Evolutionary conservation across 2,329 filamentous ascomycete species (phyloP).

Genomic region (Scleromitrula shiraiana): DNA sequence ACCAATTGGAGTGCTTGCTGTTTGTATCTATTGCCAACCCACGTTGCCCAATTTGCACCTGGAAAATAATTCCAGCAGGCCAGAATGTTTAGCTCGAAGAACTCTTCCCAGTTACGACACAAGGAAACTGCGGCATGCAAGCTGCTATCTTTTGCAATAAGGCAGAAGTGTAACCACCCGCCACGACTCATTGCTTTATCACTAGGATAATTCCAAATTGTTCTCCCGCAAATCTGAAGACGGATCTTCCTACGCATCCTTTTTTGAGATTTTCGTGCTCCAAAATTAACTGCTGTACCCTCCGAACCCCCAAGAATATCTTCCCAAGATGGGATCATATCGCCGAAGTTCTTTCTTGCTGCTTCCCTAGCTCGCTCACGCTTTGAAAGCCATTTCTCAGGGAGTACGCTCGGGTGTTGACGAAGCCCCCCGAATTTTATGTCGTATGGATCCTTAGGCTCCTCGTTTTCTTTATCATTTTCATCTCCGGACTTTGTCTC

Average conservation of each 20-base stretch:
- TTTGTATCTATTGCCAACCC: slow-evolving; percentile 32
- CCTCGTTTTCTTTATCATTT: neutral
- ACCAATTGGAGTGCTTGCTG: slow-evolving; percentile 35
- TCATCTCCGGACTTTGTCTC: slow-evolving; percentile 19
- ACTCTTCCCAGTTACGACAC: slow-evolving; percentile 43
- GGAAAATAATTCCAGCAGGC: slow-evolving; percentile 40
- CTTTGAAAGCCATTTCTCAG: slow-evolving; percentile 20
- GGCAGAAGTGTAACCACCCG: slow-evolving; percentile 43
- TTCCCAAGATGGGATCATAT: slow-evolving; percentile 24
- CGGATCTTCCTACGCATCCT: slow-evolving; percentile 31
- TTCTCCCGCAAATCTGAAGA: slow-evolving; percentile 39
- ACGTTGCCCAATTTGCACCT: slow-evolving; percentile 37
- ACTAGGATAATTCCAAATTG: slow-evolving; percentile 44
- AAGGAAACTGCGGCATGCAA: slow-evolving; percentile 38
- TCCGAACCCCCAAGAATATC: slow-evolving; percentile 12
- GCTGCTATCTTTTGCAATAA: slow-evolving; percentile 41
- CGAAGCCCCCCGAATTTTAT: neutral
- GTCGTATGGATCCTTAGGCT: slow-evolving; percentile 6
- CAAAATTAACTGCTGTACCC: slow-evolving; percentile 27
- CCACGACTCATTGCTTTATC: slow-evolving; percentile 38
- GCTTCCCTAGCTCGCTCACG: slow-evolving; percentile 18
- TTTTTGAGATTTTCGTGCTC: slow-evolving; percentile 30
- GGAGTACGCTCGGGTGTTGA: slow-evolving; percentile 16
- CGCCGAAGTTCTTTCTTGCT: slow-evolving; percentile 19
- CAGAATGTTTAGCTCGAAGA: slow-evolving; percentile 40